Evolutionary conservation across 1,284 basidiomycete genomes (phyloP).

Genomic region (Trichosporon inkin): DNA sequence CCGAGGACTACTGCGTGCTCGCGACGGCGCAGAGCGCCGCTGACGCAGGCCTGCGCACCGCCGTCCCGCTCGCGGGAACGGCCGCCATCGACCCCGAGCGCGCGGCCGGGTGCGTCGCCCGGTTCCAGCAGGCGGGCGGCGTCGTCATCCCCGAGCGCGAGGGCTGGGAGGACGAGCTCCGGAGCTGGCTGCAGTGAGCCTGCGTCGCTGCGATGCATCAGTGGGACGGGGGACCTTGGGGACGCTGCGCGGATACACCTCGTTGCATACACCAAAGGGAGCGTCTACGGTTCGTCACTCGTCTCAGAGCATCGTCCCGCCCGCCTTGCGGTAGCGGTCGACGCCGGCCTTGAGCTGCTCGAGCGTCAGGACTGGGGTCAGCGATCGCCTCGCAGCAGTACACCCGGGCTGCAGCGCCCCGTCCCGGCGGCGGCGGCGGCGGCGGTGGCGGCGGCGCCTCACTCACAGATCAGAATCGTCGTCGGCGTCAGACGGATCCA

Average conservation of each 20-base stretch:
- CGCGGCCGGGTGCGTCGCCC: slow-evolving; percentile 13
- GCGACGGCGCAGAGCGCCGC: slow-evolving; percentile 33
- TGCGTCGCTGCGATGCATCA: too few species aligned
- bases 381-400: background rate
- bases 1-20: slow-evolving; percentile 59
- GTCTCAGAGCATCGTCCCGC: slow-evolving; percentile 24
- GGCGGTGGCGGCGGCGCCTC: too few species aligned
- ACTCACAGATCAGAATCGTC: slow-evolving; percentile 38
- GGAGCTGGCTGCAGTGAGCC: background rate
- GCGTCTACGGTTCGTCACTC: background rate
- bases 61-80: slow-evolving; percentile 28
- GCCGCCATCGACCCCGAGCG: slow-evolving; percentile 25
- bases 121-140: slow-evolving; percentile 15
- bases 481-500: slow-evolving; percentile 81
- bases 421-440: too few species aligned
- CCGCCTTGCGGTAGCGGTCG: slow-evolving; percentile 37
- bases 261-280: too few species aligned
- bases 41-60: slow-evolving; percentile 26
- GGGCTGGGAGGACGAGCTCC: slow-evolving; percentile 17
- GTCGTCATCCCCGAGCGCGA: background rate
- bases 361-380: slow-evolving; percentile 59
- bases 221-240: too few species aligned
- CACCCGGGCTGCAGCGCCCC: too few species aligned
- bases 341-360: slow-evolving; percentile 55
- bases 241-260: too few species aligned